Evolutionary conservation across 306 rosid species (phyloP).

Genomic region (Lathyrus aphaca): DNA sequence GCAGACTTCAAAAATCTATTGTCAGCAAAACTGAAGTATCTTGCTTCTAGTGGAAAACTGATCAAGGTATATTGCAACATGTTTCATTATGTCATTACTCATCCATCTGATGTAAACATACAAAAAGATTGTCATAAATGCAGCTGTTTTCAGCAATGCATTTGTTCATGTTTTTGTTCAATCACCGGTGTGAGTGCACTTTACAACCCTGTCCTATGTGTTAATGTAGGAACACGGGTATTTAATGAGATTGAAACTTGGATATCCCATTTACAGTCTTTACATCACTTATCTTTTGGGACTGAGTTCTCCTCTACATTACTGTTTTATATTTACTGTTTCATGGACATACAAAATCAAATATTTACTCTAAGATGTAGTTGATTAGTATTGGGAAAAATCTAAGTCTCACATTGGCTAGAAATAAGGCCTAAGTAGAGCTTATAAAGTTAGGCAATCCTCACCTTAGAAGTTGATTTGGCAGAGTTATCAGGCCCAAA

Average conservation of each 20-base stretch:
- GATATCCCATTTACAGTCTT: background rate
- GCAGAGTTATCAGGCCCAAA: background rate
- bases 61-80: slow-evolving; percentile 63
- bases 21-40: slow-evolving; percentile 72
- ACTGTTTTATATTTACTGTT: slow-evolving; percentile 7
- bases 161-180: slow-evolving; percentile 2
- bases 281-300: slow-evolving; percentile 1
- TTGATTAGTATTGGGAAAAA: slow-evolving; percentile 21
- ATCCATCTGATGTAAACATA: slow-evolving; percentile 18
- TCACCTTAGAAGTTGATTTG: background rate
- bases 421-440: slow-evolving; percentile 9
- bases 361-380: slow-evolving; percentile 2
- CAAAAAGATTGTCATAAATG: background rate
- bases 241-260: background rate
- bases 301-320: slow-evolving; percentile 9
- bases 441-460: background rate
- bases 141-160: slow-evolving; percentile 6
- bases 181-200: background rate
- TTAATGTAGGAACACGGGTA: slow-evolving; percentile 10
- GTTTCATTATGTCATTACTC: slow-evolving; percentile 24
- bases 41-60: slow-evolving; percentile 78
- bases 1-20: slow-evolving; percentile 79
- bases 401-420: background rate
- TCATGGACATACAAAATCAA: slow-evolving; percentile 9
- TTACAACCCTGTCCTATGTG: slow-evolving; percentile 6